Base-by-base conservation (phyloP, 1,284 basidiomycete species). In the Ceratobasidium papillatum region DNA sequence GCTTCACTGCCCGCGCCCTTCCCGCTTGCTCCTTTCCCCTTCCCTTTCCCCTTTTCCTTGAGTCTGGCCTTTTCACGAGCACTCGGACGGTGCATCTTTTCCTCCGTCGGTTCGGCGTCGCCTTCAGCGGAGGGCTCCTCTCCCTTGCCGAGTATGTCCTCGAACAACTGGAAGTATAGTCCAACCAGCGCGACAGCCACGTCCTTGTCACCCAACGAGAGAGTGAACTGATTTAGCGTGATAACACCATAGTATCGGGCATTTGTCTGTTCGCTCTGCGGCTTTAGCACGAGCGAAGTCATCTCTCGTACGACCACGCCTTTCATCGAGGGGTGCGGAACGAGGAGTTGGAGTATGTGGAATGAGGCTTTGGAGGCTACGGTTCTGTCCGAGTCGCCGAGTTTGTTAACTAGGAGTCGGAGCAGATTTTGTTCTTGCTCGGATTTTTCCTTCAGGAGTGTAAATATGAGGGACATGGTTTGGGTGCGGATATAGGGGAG, bases 381-480 rank as follows among this genome's bases (percentile, higher is more conserved):
- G 0, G 93, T 86, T 80, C 93, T 93, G 78, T 98, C 95, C 1
- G 89, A 90, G 81, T 99, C 98, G 64, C 95, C 95, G 43, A 98
- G 88, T 82, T 99, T 99, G 86, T 99, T 98, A 61, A 96, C 94
- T 19, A 99, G 90, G 7, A 99, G 85, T 30, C 94, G 89, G 5
- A 99, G 87, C 59, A 99, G 84, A 83, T 99, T 99, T 80, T 98
- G 95, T 81, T 99, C 98, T 82, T 99, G 98, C 81, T 99, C 98
- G 0, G 96, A 93, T 79, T 96, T 96, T 77, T 93, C 93, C 30
- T 90, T 88, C 8, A 99, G 88, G 0, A 99, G 88, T 49, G 90
- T 91, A 82, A 87, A 91, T 68, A 94, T 90, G 77, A 95, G 86
- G 30, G 86, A 81, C 77, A 76, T 86, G 4, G 92, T 86, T 82